phyloP scores from a whole-genome alignment of 306 rosid genomes.

The Aeschynomene evenia region DNA sequence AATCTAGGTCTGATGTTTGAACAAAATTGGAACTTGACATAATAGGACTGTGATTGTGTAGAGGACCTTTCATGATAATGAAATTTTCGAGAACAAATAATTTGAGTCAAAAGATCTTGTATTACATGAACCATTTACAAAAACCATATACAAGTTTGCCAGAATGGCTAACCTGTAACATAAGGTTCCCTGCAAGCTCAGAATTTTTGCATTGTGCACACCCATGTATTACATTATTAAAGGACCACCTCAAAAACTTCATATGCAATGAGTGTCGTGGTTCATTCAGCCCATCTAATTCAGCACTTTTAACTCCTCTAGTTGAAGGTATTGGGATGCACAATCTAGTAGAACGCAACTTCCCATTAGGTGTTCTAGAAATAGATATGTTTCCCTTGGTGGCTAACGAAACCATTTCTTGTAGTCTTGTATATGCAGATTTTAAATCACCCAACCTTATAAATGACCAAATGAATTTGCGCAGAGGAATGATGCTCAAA shows the following conservation, averaged over 20 bases:
- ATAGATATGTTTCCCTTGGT: conserved; percentile 38
- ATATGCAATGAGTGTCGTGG: conserved; percentile 17
- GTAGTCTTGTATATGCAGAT: conserved; percentile 58
- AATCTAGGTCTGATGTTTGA: conserved; percentile 20
- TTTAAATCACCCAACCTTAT: conserved; percentile 48
- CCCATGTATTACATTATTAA: conserved; percentile 58
- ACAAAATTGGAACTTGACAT: conserved; percentile 13
- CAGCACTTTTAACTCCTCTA: conserved; percentile 31
- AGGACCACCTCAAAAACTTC: conserved; percentile 61
- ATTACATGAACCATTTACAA: conserved; percentile 12
- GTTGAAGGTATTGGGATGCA: conserved; percentile 76
- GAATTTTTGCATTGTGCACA: conserved; percentile 46
- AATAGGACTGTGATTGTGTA: background rate
- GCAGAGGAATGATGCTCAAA: conserved; percentile 45
- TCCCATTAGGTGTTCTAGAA: conserved; percentile 38
- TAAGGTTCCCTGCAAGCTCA: conserved; percentile 58
- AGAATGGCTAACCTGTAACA: conserved; percentile 55
- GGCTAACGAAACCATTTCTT: conserved; percentile 62
- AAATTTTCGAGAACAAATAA: background rate
- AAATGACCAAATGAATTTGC: conserved; percentile 59
- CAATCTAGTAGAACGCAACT: conserved; percentile 49
- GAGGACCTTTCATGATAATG: conserved; percentile 12
- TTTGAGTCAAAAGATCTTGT: background rate
- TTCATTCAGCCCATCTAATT: conserved; percentile 24
- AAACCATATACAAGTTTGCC: conserved; percentile 22